These are phyloP conservation scores for Ostreobium quekettii DNA, from an alignment of 139 green algal genomes.

Conservation along the genomic window DNA sequence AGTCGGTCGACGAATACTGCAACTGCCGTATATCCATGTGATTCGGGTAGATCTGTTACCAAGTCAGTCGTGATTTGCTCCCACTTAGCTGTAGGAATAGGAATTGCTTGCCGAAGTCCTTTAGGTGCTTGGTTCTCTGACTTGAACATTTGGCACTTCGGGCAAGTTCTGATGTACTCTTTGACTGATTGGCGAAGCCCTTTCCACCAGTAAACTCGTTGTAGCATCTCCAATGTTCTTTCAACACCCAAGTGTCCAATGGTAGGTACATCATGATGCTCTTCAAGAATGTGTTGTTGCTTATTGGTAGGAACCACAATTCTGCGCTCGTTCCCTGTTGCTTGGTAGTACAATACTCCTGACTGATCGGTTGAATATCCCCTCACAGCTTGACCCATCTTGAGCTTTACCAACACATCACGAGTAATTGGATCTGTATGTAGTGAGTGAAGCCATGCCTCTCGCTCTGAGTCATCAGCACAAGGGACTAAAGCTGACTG, in stretches of 20 bases:
- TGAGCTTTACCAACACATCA: background rate
- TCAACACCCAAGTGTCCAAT: background rate
- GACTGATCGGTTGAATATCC: background rate
- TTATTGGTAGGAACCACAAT: background rate
- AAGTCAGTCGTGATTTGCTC: conserved; percentile 44
- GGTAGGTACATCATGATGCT: background rate
- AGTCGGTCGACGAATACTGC: conserved; percentile 46
- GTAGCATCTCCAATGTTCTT: conserved; percentile 1
- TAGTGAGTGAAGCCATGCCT: background rate
- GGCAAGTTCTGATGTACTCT: conserved; percentile 1
- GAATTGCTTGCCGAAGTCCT: conserved; percentile 35
- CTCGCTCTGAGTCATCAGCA: background rate
- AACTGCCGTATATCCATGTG: conserved; percentile 26
- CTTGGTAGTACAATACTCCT: background rate
- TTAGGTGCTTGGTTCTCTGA: background rate
- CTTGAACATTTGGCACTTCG: conserved; percentile 21
- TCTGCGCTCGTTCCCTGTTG: background rate
- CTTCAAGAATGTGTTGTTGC: background rate
- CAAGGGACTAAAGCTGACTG: background rate
- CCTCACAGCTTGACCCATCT: background rate
- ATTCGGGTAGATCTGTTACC: conserved; percentile 39
- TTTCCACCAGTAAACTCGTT: background rate
- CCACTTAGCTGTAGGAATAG: conserved; percentile 31
- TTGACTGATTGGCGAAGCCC: background rate
- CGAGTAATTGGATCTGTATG: background rate